Evolutionary conservation across 305 asterid species (phyloP), one percentile per base, ranked within the genome.

Genomic region (Rubia peregrina): DNA sequence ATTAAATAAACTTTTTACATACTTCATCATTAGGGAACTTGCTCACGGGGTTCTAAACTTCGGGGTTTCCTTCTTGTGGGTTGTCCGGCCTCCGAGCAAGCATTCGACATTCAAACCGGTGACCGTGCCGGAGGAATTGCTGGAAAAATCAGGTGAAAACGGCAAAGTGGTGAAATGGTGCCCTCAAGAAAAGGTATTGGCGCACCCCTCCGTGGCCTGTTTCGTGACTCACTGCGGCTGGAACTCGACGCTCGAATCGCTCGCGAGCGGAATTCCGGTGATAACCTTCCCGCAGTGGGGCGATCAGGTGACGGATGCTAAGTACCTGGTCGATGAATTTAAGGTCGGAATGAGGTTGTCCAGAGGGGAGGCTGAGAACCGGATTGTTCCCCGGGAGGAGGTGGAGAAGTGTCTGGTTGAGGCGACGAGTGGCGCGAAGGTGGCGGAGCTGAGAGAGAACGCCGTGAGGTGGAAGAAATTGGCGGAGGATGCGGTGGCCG

Each of bases 141-240:
- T 75, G 86, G 89, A 83, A 67, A 68, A 63, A 49, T 81, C 70
- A 0, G 90, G 86, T 0, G 96, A 80, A 0, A 77, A 22, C 55
- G 96, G 93, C 6, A 85, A 69, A 78, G 26, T 92, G 11, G 89
- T 92, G 62, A 74, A 77, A 76, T 92, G 98, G 98, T 70, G 87
- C 76, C 91, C 95, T 44, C 98, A 92, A 65, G 95, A 85, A 74
- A 76, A 77, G 41, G 96, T 89, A 12, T 62, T 90, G 75, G 86
- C 86, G 13, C 96, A 92, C 76, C 87, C 84, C 0, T 78, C 98
- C 0, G 73, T 82, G 0, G 89, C 90, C 6, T 90, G 98, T 73
- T 92, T 92, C 71, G 68, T 92, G 42, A 88, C 95, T 0, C 97
- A 90, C 71, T 92, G 98, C 24, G 98, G 98, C 0, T 92, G 98